Evolutionary conservation across 352 stramenopile species (phyloP), one percentile per base, ranked within the genome.

Genomic region (Phytophthora brassicae): DNA sequence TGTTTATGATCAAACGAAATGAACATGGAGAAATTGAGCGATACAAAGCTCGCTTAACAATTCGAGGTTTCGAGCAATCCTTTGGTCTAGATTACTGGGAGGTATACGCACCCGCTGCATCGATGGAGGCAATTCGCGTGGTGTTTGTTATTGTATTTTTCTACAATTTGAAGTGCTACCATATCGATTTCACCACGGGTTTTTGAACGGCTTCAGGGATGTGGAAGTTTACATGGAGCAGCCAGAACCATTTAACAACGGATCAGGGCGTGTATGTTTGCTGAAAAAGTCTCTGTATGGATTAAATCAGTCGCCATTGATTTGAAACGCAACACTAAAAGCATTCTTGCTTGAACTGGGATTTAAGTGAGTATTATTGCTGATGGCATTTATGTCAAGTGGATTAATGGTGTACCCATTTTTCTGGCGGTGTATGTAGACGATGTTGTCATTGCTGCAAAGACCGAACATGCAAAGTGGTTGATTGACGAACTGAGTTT

Each of bases 61-160:
- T 41, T 50, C 24, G 38, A 6, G 50, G 51, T 0, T 59, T 50
- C 9, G 24, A 59, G 13, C 51, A 59, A 50, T 20, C 17, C 4
- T 59, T 50, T 14, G 51, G 26, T 6, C 33, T 35, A 5, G 24
- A 57, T 19, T 59, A 50, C 26, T 59, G 51, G 38, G 29, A 50
- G n/a, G 35, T 46, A 16, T 49, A 59, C n/a, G 17, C 39, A 1
- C 39, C 51, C 6, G 51, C 43, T 16, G 51, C 43, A 5, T 6
- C 23, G n/a, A 36, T 46, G 36, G 17, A 42, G 33, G 38, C 38
- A n/a, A 44, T 44, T 44, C 38, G 38, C 12, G 38, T 44, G 3
- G 38, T 44, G 16, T 44, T 44, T 22, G 38, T 44, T 44, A 14
- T 44, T n/a, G 38, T 9, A 23, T 44, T 44, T 44, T n/a, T 44